phyloP scores from a whole-genome alignment of 176 grass and related monocot genomes.

The Rhynchospora breviuscula region DNA sequence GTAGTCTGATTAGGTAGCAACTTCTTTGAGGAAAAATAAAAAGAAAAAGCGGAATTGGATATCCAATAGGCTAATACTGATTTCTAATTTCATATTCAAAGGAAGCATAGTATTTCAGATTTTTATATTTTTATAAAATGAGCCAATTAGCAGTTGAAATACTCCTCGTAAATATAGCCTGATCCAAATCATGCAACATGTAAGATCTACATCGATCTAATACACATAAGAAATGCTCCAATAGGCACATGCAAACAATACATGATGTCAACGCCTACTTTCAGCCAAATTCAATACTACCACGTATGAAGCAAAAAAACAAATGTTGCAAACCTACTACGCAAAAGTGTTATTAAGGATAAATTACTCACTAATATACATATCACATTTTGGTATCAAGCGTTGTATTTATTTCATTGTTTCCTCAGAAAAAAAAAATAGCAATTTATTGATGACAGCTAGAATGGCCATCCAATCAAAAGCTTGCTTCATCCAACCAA shows the following conservation, averaged over 20 bases:
- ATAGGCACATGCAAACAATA: slow-evolving; percentile 18
- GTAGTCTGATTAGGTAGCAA: not conserved
- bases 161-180: slow-evolving; percentile 18
- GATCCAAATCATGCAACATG: slow-evolving; percentile 5
- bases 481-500: slow-evolving; percentile 13
- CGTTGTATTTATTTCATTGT: not conserved
- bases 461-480: slow-evolving; percentile 2
- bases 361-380: not conserved
- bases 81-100: not conserved
- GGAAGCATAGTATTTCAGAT: not conserved
- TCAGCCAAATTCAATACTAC: not conserved
- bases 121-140: slow-evolving; percentile 9
- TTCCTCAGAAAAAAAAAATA: not conserved
- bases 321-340: not conserved
- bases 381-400: not conserved
- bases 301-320: not conserved
- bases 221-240: not conserved
- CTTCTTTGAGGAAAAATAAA: not conserved
- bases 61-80: not conserved
- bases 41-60: not conserved
- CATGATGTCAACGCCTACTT: slow-evolving; percentile 1
- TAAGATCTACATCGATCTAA: slow-evolving; percentile 12
- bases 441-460: not conserved
- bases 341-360: not conserved
- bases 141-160: not conserved